Evolutionary conservation across 495 filamentous ascomycete species (phyloP).

Genomic region (Amphirosellinia nigrospora): DNA sequence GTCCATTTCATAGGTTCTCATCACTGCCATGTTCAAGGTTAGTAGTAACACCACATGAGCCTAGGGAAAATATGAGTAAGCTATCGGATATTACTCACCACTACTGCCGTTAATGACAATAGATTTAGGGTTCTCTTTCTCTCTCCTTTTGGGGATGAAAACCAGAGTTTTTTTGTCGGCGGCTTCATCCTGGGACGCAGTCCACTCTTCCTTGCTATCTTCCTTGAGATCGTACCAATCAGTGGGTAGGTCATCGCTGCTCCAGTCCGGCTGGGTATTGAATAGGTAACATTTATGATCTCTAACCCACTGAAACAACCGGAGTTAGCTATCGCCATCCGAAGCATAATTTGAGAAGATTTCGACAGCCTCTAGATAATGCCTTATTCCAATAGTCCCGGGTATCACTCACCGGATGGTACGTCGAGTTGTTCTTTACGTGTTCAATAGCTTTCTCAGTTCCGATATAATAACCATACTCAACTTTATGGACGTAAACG

Average conservation of each 20-base stretch:
- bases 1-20: conserved; percentile 64
- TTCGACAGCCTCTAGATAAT: no score
- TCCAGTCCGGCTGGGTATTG: neutral
- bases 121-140: neutral
- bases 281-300: neutral
- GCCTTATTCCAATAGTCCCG: no score
- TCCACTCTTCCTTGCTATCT: neutral
- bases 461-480: conserved; percentile 31
- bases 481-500: conserved; percentile 7
- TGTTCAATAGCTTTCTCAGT: conserved; percentile 29
- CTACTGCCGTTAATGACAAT: conserved; percentile 2
- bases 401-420: no score
- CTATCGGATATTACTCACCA: conserved; percentile 13
- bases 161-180: neutral
- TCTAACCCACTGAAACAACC: conserved; percentile 19
- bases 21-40: conserved; percentile 38
- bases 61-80: neutral
- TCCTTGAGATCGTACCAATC: neutral
- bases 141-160: neutral
- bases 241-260: no score
- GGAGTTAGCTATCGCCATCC: no score
- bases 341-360: no score
- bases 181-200: neutral
- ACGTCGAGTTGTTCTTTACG: conserved; percentile 32
- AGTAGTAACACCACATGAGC: neutral